Conservation (phyloP, 176 grass and related monocot species). For the Oryza nivara region DNA sequence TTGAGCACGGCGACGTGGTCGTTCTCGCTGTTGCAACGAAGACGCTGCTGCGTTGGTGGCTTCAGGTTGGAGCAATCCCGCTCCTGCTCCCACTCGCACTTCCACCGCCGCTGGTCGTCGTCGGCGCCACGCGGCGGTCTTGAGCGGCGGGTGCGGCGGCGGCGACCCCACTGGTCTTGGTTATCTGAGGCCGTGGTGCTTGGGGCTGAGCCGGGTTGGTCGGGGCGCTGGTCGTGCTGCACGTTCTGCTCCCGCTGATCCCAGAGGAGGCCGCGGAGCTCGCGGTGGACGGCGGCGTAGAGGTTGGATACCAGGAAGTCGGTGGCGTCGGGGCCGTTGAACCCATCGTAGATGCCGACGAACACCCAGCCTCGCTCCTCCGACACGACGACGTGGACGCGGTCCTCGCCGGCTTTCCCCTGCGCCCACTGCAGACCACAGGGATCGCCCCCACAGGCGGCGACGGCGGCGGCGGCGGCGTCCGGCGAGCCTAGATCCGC, state of each 20-base stretch:
- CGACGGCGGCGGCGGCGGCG: slow-evolving; percentile 44
- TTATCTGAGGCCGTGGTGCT: slow-evolving; percentile 33
- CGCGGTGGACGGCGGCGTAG: slow-evolving; percentile 76
- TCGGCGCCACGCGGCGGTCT: slow-evolving; percentile 34
- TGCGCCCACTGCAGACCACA: slow-evolving; percentile 81
- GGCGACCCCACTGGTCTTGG: slow-evolving; percentile 34
- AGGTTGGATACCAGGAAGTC: slow-evolving; percentile 92
- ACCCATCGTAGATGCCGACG: slow-evolving; percentile 97
- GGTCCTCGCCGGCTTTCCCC: slow-evolving; percentile 93
- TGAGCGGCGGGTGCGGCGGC: slow-evolving; percentile 24
- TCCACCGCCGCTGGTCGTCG: slow-evolving; percentile 41
- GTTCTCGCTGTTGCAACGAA: slow-evolving; percentile 29
- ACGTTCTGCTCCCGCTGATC: slow-evolving; percentile 37
- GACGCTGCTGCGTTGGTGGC: slow-evolving; percentile 29
- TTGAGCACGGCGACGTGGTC: slow-evolving; percentile 80
- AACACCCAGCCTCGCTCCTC: slow-evolving; percentile 92
- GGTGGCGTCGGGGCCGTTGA: slow-evolving; percentile 98
- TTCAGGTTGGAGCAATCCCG: slow-evolving; percentile 52
- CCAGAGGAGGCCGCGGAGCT: slow-evolving; percentile 76
- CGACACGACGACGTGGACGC: slow-evolving; percentile 86
- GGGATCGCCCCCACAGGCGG: slow-evolving; percentile 21
- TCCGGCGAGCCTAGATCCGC: slow-evolving; percentile 27
- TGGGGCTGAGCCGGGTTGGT: slow-evolving; percentile 1
- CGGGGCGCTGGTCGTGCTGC: not conserved
- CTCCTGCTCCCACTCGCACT: slow-evolving; percentile 47